A percentile compares a stretch with the other conserved stretches of the same genome.
These are phyloP conservation scores for Trichocladium antarcticum DNA, from an alignment of 495 filamentous ascomycete species.

Conservation along the genomic window DNA sequence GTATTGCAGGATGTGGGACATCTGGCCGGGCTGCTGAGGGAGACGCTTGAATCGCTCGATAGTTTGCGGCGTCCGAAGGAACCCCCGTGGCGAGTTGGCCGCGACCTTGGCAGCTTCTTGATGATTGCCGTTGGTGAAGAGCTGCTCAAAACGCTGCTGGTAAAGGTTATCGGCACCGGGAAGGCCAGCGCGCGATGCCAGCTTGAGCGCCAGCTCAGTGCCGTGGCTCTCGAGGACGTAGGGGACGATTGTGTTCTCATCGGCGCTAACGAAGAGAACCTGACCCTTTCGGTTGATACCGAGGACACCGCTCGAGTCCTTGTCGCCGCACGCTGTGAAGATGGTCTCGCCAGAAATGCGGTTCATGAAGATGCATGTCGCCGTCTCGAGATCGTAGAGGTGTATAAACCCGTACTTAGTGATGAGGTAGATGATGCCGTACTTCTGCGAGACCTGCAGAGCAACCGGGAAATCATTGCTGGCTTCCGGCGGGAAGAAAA, in stretches of 20 bases:
- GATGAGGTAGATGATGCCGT: conserved; percentile 90
- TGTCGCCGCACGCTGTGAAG: conserved; percentile 81
- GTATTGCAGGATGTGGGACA: conserved; percentile 92
- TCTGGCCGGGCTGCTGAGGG: conserved; percentile 59
- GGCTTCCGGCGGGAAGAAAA: conserved; percentile 93
- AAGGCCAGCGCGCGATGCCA: conserved; percentile 86
- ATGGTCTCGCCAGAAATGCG: conserved; percentile 98
- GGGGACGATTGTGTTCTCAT: conserved; percentile 80
- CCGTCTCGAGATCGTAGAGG: conserved; percentile 92
- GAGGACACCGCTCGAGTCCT: conserved; percentile 76
- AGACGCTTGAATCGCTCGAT: conserved; percentile 90
- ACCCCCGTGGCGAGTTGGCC: conserved; percentile 91
- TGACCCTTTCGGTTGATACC: conserved; percentile 96
- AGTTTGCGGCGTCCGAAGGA: conserved; percentile 83
- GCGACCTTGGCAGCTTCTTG: conserved; percentile 86
- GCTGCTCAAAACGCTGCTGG: conserved; percentile 78
- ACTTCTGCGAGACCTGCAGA: conserved; percentile 92
- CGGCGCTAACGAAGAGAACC: conserved; percentile 83
- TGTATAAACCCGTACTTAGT: conserved; percentile 99
- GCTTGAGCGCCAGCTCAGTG: conserved; percentile 80
- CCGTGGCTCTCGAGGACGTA: conserved; percentile 94
- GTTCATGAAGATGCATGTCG: conserved; percentile 99
- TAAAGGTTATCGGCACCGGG: conserved; percentile 94
- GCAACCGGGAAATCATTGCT: conserved; percentile 96
- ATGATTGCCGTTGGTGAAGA: conserved; percentile 65